Conservation (phyloP, 371 early-diverging fungal genomes). For the Rozella allomycis region DNA sequence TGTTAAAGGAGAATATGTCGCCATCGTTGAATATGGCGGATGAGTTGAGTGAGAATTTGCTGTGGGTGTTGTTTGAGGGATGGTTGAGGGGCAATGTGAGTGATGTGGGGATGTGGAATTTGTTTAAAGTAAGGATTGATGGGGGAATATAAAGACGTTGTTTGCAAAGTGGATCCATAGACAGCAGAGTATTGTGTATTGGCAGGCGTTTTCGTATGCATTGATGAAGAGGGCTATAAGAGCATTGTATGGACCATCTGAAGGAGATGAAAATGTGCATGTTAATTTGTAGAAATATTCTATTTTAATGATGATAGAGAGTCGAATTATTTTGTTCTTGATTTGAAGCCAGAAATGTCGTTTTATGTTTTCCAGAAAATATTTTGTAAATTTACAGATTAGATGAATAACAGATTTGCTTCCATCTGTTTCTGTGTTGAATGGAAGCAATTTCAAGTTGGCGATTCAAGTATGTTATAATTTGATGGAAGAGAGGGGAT, state of each 20-base stretch:
- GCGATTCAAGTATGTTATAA: conserved; percentile 15
- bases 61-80: conserved; percentile 40
- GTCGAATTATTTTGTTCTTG: conserved; percentile 29
- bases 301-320: not conserved
- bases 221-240: conserved; percentile 36
- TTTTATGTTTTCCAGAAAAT: conserved; percentile 49
- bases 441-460: conserved; percentile 35
- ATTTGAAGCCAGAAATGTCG: conserved; percentile 35
- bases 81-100: conserved; percentile 43
- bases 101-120: conserved; percentile 49
- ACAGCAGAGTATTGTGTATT: conserved; percentile 37
- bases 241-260: conserved; percentile 32
- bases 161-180: conserved; percentile 50
- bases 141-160: conserved; percentile 1
- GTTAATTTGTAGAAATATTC: conserved; percentile 20
- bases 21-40: conserved; percentile 36
- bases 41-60: conserved; percentile 42
- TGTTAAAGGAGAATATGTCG: conserved; percentile 23
- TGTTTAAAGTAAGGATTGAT: conserved; percentile 22
- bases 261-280: conserved; percentile 28
- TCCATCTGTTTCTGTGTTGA: conserved; percentile 12
- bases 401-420: not conserved
- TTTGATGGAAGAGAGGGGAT: conserved; percentile 21
- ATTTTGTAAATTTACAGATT: conserved; percentile 13
- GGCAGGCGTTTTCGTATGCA: conserved; percentile 36